Evolutionary conservation across 2,329 filamentous ascomycete genomes (phyloP), one percentile per base, ranked within the genome.

Genomic region (Colletotrichum lindemuthianum): DNA sequence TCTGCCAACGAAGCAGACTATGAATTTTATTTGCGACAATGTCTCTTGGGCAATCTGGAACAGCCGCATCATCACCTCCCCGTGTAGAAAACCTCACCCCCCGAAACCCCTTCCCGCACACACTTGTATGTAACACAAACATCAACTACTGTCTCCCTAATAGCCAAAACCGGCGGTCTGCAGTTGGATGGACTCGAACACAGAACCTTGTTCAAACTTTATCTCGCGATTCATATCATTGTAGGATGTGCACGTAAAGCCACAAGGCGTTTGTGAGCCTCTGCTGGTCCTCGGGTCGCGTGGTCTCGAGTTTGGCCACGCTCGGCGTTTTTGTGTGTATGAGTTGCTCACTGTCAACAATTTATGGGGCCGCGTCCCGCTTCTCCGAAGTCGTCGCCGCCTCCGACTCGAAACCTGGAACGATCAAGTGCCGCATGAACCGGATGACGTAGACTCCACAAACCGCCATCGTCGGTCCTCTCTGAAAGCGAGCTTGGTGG

Each of bases 51-150:
- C 44, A 15, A 41, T 36, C 32, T 33, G 44, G 60, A 40, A 41
- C 34, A 33, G 8, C 13, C 32, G 34, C 34, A n/a, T 43, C 39
- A 48, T 16, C n/a, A 49, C 32, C 36, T 58, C 33, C 44, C 41
- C 63, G 53, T 66, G 59, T 66, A 66, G 60, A 66, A 64, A 66
- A 51, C 13, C 55, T 8, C 4, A 12, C 52, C 40, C 34, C 36
- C 44, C 37, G 54, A 13, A 45, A 47, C 58, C 59, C 52, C 40
- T 40, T 37, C 49, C 37, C 59, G 13, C 48, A 47, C 58, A 65
- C 63, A 54, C 59, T 59, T 66, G 63, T 66, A 66, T 65, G 60
- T 66, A 66, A 34, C 59, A 65, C 44, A 61, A 49, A 50, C 52
- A 50, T 45, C 41, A 50, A 66, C 60, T 16, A 45, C 24, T 65